Percentiles rank a stretch among this genome's conserved stretches.
phyloP scores from a whole-genome alignment of 2,329 filamentous ascomycete genomes.

The Pseudogymnoascus sp. region DNA sequence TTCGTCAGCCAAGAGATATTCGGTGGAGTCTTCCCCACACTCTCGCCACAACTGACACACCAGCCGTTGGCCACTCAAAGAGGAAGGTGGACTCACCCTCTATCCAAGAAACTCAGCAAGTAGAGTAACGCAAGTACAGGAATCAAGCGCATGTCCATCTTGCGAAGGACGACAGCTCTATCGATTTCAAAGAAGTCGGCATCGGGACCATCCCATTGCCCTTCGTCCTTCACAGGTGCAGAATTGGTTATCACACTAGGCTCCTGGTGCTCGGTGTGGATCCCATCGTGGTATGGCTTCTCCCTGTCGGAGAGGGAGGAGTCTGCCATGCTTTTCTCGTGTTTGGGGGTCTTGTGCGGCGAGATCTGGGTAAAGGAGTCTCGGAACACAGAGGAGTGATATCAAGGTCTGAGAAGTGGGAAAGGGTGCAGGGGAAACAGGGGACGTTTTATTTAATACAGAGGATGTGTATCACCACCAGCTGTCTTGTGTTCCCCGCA shows the following conservation, averaged over 20 bases:
- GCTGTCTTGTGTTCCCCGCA: neutral
- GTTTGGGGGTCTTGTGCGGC: neutral
- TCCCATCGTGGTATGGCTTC: neutral
- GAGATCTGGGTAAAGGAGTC: neutral
- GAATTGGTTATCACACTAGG: neutral
- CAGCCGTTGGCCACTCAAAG: neutral
- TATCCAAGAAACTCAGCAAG: slow-evolving; percentile 66
- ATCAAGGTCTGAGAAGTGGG: neutral
- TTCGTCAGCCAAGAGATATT: neutral
- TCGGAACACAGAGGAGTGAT: neutral
- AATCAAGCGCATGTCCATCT: slow-evolving; percentile 55
- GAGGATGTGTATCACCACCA: neutral
- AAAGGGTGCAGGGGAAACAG: neutral
- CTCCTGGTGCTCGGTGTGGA: neutral
- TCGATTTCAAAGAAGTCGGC: neutral
- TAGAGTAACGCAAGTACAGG: slow-evolving; percentile 63
- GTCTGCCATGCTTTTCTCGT: neutral
- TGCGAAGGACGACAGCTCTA: slow-evolving; percentile 12
- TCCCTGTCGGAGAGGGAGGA: slow-evolving; percentile 1
- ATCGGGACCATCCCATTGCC: neutral
- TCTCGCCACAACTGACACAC: neutral
- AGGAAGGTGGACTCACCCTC: slow-evolving; percentile 24
- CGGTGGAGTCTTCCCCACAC: neutral
- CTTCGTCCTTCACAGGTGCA: neutral
- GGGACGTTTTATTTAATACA: neutral